Evolutionary conservation across 257 asterid species (phyloP), one percentile per base, ranked within the genome.

Genomic region (Salvia hispanica): DNA sequence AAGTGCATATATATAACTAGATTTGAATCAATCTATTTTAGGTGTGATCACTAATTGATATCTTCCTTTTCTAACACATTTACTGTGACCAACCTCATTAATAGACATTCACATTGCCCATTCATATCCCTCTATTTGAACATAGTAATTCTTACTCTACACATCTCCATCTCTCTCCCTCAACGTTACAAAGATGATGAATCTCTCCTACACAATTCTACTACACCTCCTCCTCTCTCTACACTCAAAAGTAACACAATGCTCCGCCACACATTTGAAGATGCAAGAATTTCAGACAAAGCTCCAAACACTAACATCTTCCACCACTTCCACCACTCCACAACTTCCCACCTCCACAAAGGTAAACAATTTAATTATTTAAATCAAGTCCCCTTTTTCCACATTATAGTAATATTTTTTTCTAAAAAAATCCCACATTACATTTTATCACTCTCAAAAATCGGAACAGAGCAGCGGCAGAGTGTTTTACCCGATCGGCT

Each of bases 401-500:
- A 2, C 16, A 11, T 56, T 1, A 10, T 31, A 31, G 8, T 34
- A 10, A 12, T 2, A n/a, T n/a, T n/a, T n/a, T n/a, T n/a, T n/a
- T n/a, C n/a, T n/a, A n/a, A n/a, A n/a, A n/a, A n/a, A n/a, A n/a
- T n/a, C n/a, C n/a, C n/a, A n/a, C n/a, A n/a, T n/a, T n/a, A n/a
- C n/a, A n/a, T n/a, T n/a, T n/a, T n/a, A n/a, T n/a, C n/a, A n/a
- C n/a, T n/a, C 33, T 3, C 10, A 6, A 16, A 36, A 0, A 8
- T 12, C 11, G 6, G n/a, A 5, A 36, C 73, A 86, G 95, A 77
- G 74, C 50, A 78, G 58, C 40, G 95, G 86, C 63, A 74, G 87
- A 75, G 82, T 84, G 52, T 69, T 82, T 44, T 87, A 77, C 48
- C 95, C 91, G 3, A 79, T 79, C 40, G 86, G 82, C 4, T 84